phyloP scores from a whole-genome alignment of 2,329 filamentous ascomycete species.

The Bipolaris sorokiniana region DNA sequence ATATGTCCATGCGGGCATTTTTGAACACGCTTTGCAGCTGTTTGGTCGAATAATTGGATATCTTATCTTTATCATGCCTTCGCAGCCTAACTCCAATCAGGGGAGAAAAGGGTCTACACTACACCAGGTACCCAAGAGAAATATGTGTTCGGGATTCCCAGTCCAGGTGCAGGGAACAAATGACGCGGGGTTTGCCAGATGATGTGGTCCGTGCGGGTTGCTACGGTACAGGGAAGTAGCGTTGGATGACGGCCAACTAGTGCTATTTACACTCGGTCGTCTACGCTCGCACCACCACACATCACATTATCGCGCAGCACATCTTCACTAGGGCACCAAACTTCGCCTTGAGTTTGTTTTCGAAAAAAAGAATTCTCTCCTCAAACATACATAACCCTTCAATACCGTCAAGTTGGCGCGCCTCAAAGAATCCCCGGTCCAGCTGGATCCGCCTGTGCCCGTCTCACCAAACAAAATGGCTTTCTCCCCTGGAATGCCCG shows the following conservation, averaged over 20 bases:
- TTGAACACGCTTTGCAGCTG: no score
- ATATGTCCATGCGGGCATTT: no score
- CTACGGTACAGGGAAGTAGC: conserved; percentile 29
- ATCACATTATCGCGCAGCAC: conserved; percentile 15
- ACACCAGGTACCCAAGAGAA: no score
- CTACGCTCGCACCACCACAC: conserved; percentile 26
- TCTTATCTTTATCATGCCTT: no score
- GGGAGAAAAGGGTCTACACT: no score
- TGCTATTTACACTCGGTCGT: conserved; percentile 32
- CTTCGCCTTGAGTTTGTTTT: conserved; percentile 6
- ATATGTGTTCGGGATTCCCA: no score
- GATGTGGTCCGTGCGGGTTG: conserved; percentile 32
- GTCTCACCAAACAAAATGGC: conserved; percentile 55
- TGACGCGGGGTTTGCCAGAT: conserved; percentile 15
- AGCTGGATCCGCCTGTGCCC: conserved; percentile 48
- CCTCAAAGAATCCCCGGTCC: conserved; percentile 46
- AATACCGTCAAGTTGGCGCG: conserved; percentile 47
- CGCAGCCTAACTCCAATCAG: no score
- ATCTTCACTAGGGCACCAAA: conserved; percentile 20
- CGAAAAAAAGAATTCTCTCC: conserved; percentile 7
- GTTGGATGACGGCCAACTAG: conserved; percentile 25
- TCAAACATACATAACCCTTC: conserved; percentile 12
- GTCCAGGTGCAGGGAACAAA: background rate
- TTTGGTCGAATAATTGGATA: no score
- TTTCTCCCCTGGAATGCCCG: conserved; percentile 63